Evolutionary conservation across 2,329 filamentous ascomycete species (phyloP).

Genomic region (Fusarium virguliforme): DNA sequence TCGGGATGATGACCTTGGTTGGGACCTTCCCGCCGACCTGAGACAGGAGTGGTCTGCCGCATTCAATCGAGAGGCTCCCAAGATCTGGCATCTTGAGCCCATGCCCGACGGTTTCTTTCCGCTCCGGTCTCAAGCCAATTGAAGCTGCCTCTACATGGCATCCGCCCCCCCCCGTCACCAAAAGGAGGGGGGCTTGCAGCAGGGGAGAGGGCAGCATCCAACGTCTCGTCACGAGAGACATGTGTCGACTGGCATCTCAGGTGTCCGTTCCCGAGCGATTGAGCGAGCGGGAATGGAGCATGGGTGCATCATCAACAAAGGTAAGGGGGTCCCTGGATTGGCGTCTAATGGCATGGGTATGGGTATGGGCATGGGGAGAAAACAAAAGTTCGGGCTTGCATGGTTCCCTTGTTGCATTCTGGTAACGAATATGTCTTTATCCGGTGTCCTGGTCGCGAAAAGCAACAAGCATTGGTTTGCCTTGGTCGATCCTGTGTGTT

Average conservation of each 20-base stretch:
- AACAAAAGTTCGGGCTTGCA: constrained; percentile 43
- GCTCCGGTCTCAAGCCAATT: constrained; percentile 71
- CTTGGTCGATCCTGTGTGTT: constrained; percentile 40
- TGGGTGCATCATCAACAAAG: constrained; percentile 36
- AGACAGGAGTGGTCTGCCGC: constrained; percentile 67
- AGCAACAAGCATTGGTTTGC: constrained; percentile 42
- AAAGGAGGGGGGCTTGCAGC: neutral
- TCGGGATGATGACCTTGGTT: constrained; percentile 67
- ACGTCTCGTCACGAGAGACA: neutral
- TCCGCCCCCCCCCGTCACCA: constrained; percentile 9
- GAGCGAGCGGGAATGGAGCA: constrained; percentile 29
- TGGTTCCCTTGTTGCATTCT: constrained; percentile 34
- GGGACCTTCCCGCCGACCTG: constrained; percentile 67
- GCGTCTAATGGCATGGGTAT: constrained; percentile 25
- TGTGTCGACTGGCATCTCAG: neutral
- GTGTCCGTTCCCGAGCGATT: neutral
- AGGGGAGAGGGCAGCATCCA: constrained; percentile 13
- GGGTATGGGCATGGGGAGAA: constrained; percentile 25
- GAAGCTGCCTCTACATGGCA: constrained; percentile 38
- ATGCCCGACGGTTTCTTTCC: constrained; percentile 74
- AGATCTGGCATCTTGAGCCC: constrained; percentile 73
- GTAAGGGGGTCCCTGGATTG: constrained; percentile 32
- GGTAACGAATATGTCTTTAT: constrained; percentile 42
- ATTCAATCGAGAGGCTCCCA: constrained; percentile 63
- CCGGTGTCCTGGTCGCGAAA: constrained; percentile 47